Conservation (phyloP, 768 basidiomycete species). For the Tubosaeta brunneosetosa region DNA sequence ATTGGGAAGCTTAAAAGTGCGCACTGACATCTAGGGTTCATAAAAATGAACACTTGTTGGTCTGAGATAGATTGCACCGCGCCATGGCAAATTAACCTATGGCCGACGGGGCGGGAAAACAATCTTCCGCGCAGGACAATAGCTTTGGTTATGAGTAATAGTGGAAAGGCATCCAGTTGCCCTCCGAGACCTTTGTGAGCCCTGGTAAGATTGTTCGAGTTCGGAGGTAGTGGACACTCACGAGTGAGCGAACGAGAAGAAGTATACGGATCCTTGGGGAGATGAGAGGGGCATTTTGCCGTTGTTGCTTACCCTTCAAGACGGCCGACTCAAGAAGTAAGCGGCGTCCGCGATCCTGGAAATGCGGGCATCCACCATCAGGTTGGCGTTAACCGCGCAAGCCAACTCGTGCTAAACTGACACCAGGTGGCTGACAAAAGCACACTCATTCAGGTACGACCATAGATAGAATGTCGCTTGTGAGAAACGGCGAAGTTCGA, state of each 20-base stretch:
- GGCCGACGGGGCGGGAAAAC: not conserved
- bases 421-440: not conserved
- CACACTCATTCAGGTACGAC: not conserved
- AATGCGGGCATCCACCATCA: not conserved
- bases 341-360: not conserved
- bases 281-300: not conserved
- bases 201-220: not conserved
- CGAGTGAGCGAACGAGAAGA: not conserved
- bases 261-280: not conserved
- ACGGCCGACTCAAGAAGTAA: not conserved
- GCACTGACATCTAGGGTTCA: not conserved
- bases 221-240: not conserved
- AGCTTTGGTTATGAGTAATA: not conserved
- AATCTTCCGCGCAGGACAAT: not conserved
- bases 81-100: not conserved
- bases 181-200: not conserved
- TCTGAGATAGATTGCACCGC: not conserved
- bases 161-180: not conserved
- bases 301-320: not conserved
- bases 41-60: not conserved
- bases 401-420: not conserved
- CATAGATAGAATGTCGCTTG: not conserved
- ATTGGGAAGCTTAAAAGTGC: not conserved
- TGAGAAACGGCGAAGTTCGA: not conserved
- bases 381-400: not conserved